Evolutionary conservation across 2,329 filamentous ascomycete genomes (phyloP).

Genomic region (Scortechinia acanthostroma): DNA sequence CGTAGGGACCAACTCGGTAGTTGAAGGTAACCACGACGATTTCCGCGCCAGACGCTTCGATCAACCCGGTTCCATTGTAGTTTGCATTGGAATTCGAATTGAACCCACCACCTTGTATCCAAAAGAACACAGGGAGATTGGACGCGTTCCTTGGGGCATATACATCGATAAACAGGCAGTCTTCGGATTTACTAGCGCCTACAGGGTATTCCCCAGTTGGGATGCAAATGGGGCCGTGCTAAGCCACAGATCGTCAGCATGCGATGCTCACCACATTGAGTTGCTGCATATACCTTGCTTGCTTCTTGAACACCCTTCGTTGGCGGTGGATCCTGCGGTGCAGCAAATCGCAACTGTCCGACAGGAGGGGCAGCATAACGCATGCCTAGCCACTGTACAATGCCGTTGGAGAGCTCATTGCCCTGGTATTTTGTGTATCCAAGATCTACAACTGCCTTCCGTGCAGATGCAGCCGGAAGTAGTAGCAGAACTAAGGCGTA

Average conservation of each 20-base stretch:
- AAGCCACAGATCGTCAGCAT: too few relatives aligned
- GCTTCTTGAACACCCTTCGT: slow-evolving; percentile 40
- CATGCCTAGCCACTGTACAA: slow-evolving; percentile 69
- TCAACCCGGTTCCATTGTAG: slow-evolving; percentile 53
- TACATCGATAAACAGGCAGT: slow-evolving; percentile 65
- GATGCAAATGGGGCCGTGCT: not conserved
- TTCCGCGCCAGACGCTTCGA: slow-evolving; percentile 44
- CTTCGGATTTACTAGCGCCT: slow-evolving; percentile 35
- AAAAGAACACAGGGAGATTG: slow-evolving; percentile 56
- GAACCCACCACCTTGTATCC: slow-evolving; percentile 55
- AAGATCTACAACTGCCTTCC: slow-evolving; percentile 41
- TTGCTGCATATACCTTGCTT: slow-evolving; percentile 30
- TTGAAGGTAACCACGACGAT: slow-evolving; percentile 70
- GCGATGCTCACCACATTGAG: too few relatives aligned
- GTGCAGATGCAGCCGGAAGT: not conserved
- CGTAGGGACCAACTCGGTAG: slow-evolving; percentile 70
- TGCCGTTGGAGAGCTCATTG: slow-evolving; percentile 37
- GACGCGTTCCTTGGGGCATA: slow-evolving; percentile 46
- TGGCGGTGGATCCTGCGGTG: slow-evolving; percentile 52
- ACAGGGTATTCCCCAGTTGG: not conserved
- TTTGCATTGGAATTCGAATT: slow-evolving; percentile 37
- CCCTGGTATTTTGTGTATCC: slow-evolving; percentile 64
- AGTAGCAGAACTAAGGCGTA: too few relatives aligned
- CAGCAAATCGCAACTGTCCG: slow-evolving; percentile 57
- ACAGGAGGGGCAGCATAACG: slow-evolving; percentile 67